Conservation (phyloP, 148 eudicot genomes). For the Spergularia marina region DNA sequence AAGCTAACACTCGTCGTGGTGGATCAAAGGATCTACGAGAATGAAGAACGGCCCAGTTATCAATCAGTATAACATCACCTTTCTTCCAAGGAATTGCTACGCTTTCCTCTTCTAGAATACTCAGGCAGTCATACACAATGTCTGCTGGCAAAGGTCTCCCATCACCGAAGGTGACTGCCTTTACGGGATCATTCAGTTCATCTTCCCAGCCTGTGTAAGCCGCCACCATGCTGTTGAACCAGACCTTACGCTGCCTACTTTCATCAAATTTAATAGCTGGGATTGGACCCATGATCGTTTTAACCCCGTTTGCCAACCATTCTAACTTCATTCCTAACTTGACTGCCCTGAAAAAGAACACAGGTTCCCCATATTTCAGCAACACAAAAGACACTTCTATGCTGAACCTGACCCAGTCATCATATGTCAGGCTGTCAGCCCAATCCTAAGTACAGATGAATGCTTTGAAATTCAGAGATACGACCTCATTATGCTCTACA, state of each 20-base stretch:
- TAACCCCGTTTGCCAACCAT: conserved; percentile 74
- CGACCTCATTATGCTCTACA: too few species aligned
- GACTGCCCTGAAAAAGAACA: conserved; percentile 52
- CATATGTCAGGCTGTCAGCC: too few species aligned
- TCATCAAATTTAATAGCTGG: conserved; percentile 62
- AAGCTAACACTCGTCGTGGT: conserved; percentile 80
- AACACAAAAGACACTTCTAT: background rate
- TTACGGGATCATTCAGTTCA: conserved; percentile 62
- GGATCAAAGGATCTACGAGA: conserved; percentile 69
- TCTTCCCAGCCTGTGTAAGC: conserved; percentile 83
- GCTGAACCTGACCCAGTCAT: too few species aligned
- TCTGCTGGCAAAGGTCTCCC: conserved; percentile 69
- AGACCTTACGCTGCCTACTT: conserved; percentile 61
- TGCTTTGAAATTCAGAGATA: too few species aligned
- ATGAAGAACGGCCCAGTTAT: conserved; percentile 87
- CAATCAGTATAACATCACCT: conserved; percentile 70
- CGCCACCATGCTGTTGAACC: conserved; percentile 94
- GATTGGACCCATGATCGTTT: conserved; percentile 79
- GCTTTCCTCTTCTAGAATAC: conserved; percentile 71
- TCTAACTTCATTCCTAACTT: conserved; percentile 81
- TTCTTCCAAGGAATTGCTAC: conserved; percentile 80
- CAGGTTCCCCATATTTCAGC: background rate
- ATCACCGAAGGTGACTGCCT: conserved; percentile 81
- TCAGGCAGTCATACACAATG: conserved; percentile 57
- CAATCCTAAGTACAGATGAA: too few species aligned